Conservation (phyloP, 768 basidiomycete genomes). For the Psilocybe sp. region DNA sequence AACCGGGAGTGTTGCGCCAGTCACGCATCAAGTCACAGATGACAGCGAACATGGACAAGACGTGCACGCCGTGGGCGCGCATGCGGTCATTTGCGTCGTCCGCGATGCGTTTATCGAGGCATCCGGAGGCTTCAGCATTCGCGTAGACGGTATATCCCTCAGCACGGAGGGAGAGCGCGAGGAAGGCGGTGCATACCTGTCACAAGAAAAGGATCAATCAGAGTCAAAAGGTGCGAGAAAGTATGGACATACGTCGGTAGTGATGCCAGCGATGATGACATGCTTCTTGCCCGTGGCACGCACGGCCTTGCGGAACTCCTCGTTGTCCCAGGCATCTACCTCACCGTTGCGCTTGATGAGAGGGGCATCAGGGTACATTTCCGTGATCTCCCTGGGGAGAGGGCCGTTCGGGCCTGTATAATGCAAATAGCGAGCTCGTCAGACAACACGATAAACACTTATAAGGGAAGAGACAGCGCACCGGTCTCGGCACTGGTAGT, state of each 20-base stretch:
- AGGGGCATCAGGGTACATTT: slow-evolving; percentile 42
- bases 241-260: slow-evolving; percentile 38
- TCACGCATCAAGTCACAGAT: slow-evolving; percentile 47
- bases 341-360: slow-evolving; percentile 46
- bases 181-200: slow-evolving; percentile 47
- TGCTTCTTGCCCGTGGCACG: slow-evolving; percentile 48
- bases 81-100: slow-evolving; percentile 46
- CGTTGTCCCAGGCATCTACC: slow-evolving; percentile 52
- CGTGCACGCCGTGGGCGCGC: slow-evolving; percentile 44
- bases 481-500: slow-evolving; percentile 45
- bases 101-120: slow-evolving; percentile 35
- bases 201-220: not conserved
- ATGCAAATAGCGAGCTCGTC: not conserved
- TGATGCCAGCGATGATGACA: slow-evolving; percentile 47
- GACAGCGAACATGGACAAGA: slow-evolving; percentile 43
- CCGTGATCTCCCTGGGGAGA: slow-evolving; percentile 40
- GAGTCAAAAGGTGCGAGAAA: not conserved
- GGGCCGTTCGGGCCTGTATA: slow-evolving; percentile 45
- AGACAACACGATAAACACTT: not conserved
- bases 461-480: slow-evolving; percentile 10
- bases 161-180: slow-evolving; percentile 41
- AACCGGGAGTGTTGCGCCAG: slow-evolving; percentile 47
- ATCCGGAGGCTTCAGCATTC: slow-evolving; percentile 45
- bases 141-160: slow-evolving; percentile 48
- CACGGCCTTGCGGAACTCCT: slow-evolving; percentile 44